Evolutionary conservation across 768 basidiomycete genomes (phyloP).

Genomic region (Mycena rebaudengoi): DNA sequence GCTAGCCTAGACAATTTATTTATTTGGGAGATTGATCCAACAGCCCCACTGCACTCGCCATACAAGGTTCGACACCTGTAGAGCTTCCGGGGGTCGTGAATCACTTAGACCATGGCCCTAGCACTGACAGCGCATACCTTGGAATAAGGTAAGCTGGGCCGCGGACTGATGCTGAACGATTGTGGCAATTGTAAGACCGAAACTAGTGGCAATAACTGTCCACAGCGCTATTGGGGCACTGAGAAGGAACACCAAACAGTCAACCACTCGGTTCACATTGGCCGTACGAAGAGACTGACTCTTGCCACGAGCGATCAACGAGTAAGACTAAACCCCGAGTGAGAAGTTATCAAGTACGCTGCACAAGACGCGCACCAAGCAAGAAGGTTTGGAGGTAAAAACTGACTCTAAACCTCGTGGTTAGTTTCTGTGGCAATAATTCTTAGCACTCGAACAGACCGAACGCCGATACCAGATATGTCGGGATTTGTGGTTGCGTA

Average conservation of each 20-base stretch:
- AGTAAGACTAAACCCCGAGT: conserved; percentile 44
- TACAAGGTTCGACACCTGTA: conserved; percentile 51
- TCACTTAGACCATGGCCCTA: too few relatives aligned
- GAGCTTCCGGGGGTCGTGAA: too few relatives aligned
- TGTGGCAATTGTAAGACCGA: conserved; percentile 49
- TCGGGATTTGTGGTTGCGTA: conserved; percentile 22
- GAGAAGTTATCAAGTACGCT: conserved; percentile 29
- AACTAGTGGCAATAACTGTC: conserved; percentile 53
- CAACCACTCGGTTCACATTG: neutral
- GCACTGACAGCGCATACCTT: too few relatives aligned
- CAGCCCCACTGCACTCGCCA: conserved; percentile 44
- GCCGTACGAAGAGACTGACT: conserved; percentile 9
- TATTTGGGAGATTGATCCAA: too few relatives aligned
- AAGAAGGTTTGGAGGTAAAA: conserved; percentile 43
- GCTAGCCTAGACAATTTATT: conserved; percentile 42
- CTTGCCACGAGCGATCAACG: conserved; percentile 50
- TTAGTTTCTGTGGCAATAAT: too few relatives aligned
- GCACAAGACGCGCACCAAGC: conserved; percentile 23
- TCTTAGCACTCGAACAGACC: too few relatives aligned
- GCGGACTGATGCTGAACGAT: conserved; percentile 37
- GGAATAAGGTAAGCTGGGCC: conserved; percentile 45
- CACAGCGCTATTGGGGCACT: conserved; percentile 48
- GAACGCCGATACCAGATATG: conserved; percentile 24
- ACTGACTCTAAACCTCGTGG: conserved; percentile 16
- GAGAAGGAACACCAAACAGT: neutral